Conservation (phyloP, 352 stramenopile species). For the Plasmopara muralis region DNA sequence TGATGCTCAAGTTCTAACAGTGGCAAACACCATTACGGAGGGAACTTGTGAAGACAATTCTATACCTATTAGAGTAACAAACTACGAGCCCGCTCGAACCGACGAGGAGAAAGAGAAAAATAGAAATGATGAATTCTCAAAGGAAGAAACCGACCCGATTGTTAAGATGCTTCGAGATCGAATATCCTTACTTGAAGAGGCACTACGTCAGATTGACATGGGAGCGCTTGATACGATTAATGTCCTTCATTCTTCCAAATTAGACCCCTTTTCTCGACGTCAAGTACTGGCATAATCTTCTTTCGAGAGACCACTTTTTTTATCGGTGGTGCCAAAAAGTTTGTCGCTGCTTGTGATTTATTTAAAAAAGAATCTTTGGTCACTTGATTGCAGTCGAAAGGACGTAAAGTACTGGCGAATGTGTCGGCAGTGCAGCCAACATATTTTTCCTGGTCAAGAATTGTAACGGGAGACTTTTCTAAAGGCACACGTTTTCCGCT, state of each 20-base stretch:
- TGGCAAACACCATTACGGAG: neutral
- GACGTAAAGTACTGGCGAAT: conserved; percentile 44
- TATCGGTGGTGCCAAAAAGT: no score
- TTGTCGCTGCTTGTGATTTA: no score
- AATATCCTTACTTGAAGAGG: conserved; percentile 41
- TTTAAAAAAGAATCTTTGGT: no score
- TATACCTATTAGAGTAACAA: neutral
- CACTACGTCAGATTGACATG: conserved; percentile 26
- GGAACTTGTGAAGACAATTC: neutral
- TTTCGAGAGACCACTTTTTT: no score
- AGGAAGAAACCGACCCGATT: conserved; percentile 32
- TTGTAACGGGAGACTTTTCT: conserved; percentile 51
- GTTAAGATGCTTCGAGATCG: conserved; percentile 32
- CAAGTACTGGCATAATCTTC: no score
- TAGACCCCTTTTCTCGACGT: conserved; percentile 2
- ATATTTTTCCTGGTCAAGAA: conserved; percentile 64
- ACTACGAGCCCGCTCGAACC: neutral
- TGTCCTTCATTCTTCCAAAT: conserved; percentile 45
- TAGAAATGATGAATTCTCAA: conserved; percentile 8
- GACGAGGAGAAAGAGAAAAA: conserved; percentile 13
- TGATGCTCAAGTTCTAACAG: neutral
- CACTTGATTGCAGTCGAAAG: conserved; percentile 21
- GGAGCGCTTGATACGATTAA: conserved; percentile 3
- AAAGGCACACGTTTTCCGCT: conserved; percentile 69
- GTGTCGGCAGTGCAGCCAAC: conserved; percentile 37